phyloP scores from a whole-genome alignment of 345 rosid genomes.

The Eucalyptus viminalis region DNA sequence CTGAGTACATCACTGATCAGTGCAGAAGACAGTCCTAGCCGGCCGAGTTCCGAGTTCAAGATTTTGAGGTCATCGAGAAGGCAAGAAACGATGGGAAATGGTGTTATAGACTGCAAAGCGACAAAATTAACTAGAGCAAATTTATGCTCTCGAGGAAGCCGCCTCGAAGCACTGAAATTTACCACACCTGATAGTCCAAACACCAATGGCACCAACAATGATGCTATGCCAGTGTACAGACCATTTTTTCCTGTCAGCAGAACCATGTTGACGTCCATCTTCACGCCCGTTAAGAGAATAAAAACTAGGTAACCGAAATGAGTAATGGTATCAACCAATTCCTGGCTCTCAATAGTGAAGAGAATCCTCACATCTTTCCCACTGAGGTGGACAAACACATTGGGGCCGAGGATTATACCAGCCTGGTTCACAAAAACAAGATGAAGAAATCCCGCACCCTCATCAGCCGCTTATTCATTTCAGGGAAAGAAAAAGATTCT shows the following conservation, averaged over 20 bases:
- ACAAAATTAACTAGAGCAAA: background rate
- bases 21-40: constrained; percentile 5
- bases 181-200: background rate
- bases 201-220: background rate
- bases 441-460: background rate
- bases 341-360: background rate
- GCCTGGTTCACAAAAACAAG: background rate
- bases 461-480: background rate
- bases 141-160: background rate
- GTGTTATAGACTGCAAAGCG: background rate
- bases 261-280: constrained; percentile 3
- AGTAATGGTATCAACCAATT: background rate
- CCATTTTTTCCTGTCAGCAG: background rate
- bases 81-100: background rate
- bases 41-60: constrained; percentile 13
- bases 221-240: background rate
- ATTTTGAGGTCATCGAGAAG: constrained; percentile 1
- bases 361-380: background rate
- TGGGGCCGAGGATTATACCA: background rate
- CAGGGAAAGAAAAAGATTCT: background rate
- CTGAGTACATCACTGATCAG: background rate
- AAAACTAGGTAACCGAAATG: constrained; percentile 1
- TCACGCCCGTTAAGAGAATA: constrained; percentile 8
- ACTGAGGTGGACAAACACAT: background rate
- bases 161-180: background rate